A percentile compares a stretch with the other conserved stretches of the same genome.
These are phyloP conservation scores for Suillus americanus DNA, from an alignment of 768 basidiomycete genomes.

Conservation along the genomic window DNA sequence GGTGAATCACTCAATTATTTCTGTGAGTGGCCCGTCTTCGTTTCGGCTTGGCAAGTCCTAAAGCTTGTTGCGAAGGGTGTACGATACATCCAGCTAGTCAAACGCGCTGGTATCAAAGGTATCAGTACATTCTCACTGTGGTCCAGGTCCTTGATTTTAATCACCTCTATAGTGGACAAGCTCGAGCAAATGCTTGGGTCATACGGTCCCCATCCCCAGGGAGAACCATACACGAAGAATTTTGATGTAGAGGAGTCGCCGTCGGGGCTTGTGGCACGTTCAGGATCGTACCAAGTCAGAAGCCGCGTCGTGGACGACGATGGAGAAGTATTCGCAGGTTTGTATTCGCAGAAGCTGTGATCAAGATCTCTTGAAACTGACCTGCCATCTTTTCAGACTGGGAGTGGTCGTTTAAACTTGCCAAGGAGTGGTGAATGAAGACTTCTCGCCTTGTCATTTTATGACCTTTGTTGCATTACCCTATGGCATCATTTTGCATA, in stretches of 20 bases:
- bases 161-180: conserved; percentile 69
- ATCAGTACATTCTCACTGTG: conserved; percentile 8
- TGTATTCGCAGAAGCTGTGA: conserved; percentile 21
- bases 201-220: conserved; percentile 72
- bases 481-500: conserved; percentile 29
- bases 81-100: conserved; percentile 88
- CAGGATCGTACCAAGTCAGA: conserved; percentile 72
- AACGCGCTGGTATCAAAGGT: conserved; percentile 77
- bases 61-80: conserved; percentile 54
- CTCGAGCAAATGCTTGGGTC: conserved; percentile 94
- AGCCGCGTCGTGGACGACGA: conserved; percentile 92
- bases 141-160: conserved; percentile 5
- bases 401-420: conserved; percentile 86
- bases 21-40: conserved; percentile 42
- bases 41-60: not conserved
- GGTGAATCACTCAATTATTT: conserved; percentile 89
- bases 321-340: conserved; percentile 74
- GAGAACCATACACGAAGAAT: conserved; percentile 68
- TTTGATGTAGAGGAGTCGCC: conserved; percentile 74
- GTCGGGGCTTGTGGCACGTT: conserved; percentile 82
- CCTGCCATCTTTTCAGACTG: conserved; percentile 22
- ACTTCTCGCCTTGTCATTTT: conserved; percentile 10
- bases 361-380: conserved; percentile 12
- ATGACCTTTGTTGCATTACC: conserved; percentile 21
- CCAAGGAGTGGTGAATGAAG: conserved; percentile 78